Percentiles rank a stretch among this genome's conserved stretches.
phyloP scores from a whole-genome alignment of 2,329 filamentous ascomycete genomes.

The Penicillium aurantiogriseum region DNA sequence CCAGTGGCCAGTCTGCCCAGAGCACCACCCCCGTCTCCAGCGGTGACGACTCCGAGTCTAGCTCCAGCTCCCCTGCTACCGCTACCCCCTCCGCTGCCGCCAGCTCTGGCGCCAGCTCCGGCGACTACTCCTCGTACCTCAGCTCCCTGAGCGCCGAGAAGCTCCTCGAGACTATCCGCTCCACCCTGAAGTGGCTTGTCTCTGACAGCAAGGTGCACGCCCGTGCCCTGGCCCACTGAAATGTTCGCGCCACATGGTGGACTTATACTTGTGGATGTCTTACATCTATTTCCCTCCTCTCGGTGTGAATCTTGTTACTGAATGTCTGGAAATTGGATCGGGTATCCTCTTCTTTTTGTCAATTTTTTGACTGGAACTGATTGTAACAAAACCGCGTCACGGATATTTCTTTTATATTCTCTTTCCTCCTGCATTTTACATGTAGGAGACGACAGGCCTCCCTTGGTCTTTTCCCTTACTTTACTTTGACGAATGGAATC shows the following conservation, averaged over 20 bases:
- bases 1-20: conserved; percentile 21
- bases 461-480: conserved; percentile 4
- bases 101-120: conserved; percentile 4
- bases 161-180: conserved; percentile 29
- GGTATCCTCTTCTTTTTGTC: conserved; percentile 9
- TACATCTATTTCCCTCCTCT: neutral
- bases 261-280: neutral
- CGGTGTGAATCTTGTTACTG: neutral
- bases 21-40: conserved; percentile 22
- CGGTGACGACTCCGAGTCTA: conserved; percentile 2
- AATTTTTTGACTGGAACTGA: conserved; percentile 6
- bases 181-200: conserved; percentile 35
- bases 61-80: neutral
- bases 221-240: conserved; percentile 29
- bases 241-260: neutral
- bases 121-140: conserved; percentile 30
- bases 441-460: conserved; percentile 8
- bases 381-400: conserved; percentile 13
- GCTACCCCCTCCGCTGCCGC: neutral
- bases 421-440: conserved; percentile 7
- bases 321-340: conserved; percentile 5
- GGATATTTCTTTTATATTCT: conserved; percentile 15
- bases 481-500: conserved; percentile 22
- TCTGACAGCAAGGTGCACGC: conserved; percentile 33
- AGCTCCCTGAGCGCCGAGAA: conserved; percentile 33